Evolutionary conservation across 371 early-diverging fungal genomes (phyloP), one percentile per base, ranked within the genome.

Genomic region (Rhizopus stolonifer): DNA sequence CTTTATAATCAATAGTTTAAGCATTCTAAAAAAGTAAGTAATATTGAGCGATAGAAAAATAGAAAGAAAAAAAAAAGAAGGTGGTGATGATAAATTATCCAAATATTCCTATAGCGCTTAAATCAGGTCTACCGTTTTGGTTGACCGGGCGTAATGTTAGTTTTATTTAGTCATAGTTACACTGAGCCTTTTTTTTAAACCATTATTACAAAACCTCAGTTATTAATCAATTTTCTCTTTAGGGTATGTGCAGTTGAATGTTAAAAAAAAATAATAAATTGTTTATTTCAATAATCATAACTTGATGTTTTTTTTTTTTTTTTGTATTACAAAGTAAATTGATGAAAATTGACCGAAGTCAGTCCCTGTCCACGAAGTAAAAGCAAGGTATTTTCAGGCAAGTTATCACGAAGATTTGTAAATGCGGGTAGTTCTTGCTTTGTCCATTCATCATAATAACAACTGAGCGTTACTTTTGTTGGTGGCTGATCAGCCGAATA

Each of bases 391-490:
- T 60, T 54, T 39, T 58, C 60, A 31, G 62, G 65, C 14, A 73
- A 43, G 6, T 52, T 38, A 21, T 70, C 54, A 4, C 54, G 61
- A 17, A 70, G 46, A 13, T 36, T 29, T 13, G 46, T 60, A 29
- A 71, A 75, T 8, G 75, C 75, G 14, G 75, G 75, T 15, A 75
- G 36, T 29, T 75, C 62, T 2, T 46, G 46, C 2, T 69, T 19
- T 13, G 55, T 65, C 75, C 75, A 75, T 53, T 75, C 75, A 54
- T 75, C 75, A 49, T 75, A 75, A 42, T 61, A 63, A 26, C 79
- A 79, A 24, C 65, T 57, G 3, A 80, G 58, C 2, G 29, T 58
- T 0, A 60, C 76, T 15, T 46, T 39, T n/a, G 47, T 45, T 1
- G 39, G 14, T 2, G 8, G 1, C 2, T 51, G 39, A 5, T 66